Conservation (phyloP, 2,329 filamentous ascomycete genomes). For the Phaeophleospora eucalypticola region DNA sequence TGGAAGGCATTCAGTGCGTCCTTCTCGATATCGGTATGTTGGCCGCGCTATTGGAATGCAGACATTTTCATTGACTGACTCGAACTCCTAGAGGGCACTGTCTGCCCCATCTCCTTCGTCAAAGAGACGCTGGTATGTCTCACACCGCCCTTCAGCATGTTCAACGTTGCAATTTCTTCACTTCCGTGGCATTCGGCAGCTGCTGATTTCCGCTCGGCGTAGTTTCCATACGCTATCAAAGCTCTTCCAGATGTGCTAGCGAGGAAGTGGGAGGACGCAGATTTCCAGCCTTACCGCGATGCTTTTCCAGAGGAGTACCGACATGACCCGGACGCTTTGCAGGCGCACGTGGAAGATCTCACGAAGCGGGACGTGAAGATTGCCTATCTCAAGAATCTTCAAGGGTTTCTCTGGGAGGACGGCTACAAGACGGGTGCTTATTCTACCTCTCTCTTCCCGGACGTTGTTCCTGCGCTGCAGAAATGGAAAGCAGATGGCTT, state of each 20-base stretch:
- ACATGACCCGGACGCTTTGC: constrained; percentile 55
- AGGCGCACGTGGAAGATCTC: constrained; percentile 65
- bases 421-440: constrained; percentile 69
- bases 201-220: constrained; percentile 2
- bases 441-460: constrained; percentile 67
- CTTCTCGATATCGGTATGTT: constrained; percentile 37
- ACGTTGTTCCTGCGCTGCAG: constrained; percentile 55
- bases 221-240: constrained; percentile 75
- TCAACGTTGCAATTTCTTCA: not conserved
- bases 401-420: constrained; percentile 72
- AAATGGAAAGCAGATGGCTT: constrained; percentile 55
- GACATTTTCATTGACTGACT: constrained; percentile 7
- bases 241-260: constrained; percentile 61
- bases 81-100: constrained; percentile 63
- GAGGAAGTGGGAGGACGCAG: constrained; percentile 61
- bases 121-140: constrained; percentile 72
- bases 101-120: constrained; percentile 80
- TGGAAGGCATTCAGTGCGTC: constrained; percentile 32
- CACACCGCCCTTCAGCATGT: constrained; percentile 11
- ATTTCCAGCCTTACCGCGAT: constrained; percentile 64
- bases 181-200: not conserved
- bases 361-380: constrained; percentile 70
- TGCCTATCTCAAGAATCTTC: constrained; percentile 72
- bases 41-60: constrained; percentile 1
- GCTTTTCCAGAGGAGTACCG: constrained; percentile 66